Evolutionary conservation across 352 stramenopile species (phyloP).

Genomic region (Pseudoperonospora humuli): DNA sequence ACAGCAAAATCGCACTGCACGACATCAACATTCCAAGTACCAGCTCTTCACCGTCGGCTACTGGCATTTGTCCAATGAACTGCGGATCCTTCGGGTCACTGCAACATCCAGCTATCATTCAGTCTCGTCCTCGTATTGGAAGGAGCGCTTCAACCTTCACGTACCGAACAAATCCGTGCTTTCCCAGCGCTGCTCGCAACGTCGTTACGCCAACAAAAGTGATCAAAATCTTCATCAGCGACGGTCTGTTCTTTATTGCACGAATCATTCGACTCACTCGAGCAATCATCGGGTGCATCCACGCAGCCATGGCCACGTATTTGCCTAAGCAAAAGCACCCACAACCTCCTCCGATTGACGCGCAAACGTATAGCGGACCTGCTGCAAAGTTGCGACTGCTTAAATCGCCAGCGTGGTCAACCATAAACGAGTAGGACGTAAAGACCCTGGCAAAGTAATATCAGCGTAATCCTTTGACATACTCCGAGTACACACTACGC

Average conservation of each 20-base stretch:
- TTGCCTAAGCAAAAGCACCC: constrained; percentile 50
- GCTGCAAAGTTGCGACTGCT: constrained; percentile 28
- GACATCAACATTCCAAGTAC: constrained; percentile 70
- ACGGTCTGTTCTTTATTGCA: constrained; percentile 21
- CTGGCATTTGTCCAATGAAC: constrained; percentile 48
- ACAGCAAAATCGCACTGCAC: constrained; percentile 48
- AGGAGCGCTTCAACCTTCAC: background rate
- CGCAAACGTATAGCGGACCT: constrained; percentile 57
- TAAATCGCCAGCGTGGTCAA: constrained; percentile 74
- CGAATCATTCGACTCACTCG: constrained; percentile 8
- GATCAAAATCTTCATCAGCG: constrained; percentile 23
- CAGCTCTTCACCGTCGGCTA: constrained; percentile 63
- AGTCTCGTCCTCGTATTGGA: background rate
- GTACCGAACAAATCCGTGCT: constrained; percentile 58
- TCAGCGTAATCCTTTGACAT: background rate
- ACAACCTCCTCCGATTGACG: constrained; percentile 43
- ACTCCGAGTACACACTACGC: background rate
- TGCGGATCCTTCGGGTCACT: constrained; percentile 79
- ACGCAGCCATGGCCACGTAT: constrained; percentile 10
- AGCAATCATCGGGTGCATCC: constrained; percentile 8
- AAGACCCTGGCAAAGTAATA: constrained; percentile 44
- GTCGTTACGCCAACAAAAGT: constrained; percentile 35
- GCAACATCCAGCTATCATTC: background rate
- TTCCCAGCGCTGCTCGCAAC: constrained; percentile 37
- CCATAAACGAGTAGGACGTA: constrained; percentile 86